These are phyloP conservation scores for Ascoidea rubescens DNA, from an alignment of 805 yeast species.

Conservation along the genomic window DNA sequence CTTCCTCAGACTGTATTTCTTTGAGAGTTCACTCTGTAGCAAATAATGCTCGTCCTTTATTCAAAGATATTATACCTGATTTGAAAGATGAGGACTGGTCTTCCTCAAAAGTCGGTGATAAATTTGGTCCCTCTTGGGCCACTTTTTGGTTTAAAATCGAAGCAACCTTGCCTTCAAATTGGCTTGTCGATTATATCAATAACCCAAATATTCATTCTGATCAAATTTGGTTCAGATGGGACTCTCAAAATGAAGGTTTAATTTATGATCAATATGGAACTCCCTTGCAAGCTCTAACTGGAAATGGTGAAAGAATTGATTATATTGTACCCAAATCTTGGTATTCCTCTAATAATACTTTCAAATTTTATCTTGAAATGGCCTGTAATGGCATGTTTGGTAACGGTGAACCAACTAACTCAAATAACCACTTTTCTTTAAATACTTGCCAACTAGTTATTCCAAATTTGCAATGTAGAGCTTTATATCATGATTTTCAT, in stretches of 20 bases:
- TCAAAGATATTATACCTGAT: constrained; percentile 40
- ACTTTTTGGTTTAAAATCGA: constrained; percentile 83
- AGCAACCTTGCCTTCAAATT: constrained; percentile 44
- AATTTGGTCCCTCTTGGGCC: constrained; percentile 93
- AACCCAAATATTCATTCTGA: constrained; percentile 14
- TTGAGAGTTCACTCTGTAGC: constrained; percentile 66
- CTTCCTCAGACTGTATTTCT: constrained; percentile 23
- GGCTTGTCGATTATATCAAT: constrained; percentile 21
- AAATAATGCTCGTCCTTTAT: constrained; percentile 48
- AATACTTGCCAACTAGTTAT: constrained; percentile 62
- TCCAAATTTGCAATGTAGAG: constrained; percentile 72
- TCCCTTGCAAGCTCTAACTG: constrained; percentile 76
- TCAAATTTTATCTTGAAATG: constrained; percentile 70
- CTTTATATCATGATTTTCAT: constrained; percentile 71
- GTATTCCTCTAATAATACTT: constrained; percentile 34
- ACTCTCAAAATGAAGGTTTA: constrained; percentile 75
- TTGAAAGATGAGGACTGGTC: constrained; percentile 29
- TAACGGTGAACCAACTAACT: constrained; percentile 57
- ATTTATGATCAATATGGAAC: constrained; percentile 52
- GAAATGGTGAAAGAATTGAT: constrained; percentile 70
- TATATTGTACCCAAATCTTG: constrained; percentile 50
- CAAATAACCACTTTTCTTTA: constrained; percentile 57
- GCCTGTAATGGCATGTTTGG: constrained; percentile 96
- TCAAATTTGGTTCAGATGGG: constrained; percentile 64
- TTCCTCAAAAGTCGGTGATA: constrained; percentile 52